Base-by-base conservation (phyloP, 2,329 filamentous ascomycete genomes). In the Colletotrichum agaves region DNA sequence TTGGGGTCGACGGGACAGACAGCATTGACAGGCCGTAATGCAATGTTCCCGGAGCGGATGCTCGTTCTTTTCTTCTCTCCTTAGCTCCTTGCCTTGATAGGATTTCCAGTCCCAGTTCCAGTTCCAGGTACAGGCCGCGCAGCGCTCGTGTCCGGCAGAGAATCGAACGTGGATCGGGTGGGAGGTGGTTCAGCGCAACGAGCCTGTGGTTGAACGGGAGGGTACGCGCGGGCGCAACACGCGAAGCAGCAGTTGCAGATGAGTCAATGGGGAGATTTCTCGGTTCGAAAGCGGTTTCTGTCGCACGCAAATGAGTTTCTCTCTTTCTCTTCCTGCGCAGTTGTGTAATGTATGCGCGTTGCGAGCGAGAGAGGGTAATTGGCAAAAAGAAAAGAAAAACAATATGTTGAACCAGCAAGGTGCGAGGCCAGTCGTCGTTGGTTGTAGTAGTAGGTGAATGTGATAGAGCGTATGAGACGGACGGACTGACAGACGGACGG, bases 1-100 rank as follows among this genome's bases (percentile, higher is more conserved):
- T 73, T 75, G 72, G 73, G 71, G 69, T 67, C 67, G 71, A 72
- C 70, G 67, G 68, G 70, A 47, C 71, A 71, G 71, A 72, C 71
- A 72, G 69, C 65, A 59, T 64, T 70, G 57, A 61, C 67, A 67
- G 31, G 23, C 31, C 58, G 53, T 37, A 53, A 56, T 47, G 63
- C 67, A 61, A 61, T 60, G 55, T 17, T 68, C 31, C 61, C 61
- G 53, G 61, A 55, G 62, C 41, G 56, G 47, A 66, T 50, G 61
- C 17, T 65, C 62, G 64, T 64, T 67, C 46, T 53, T 53, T 63
- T 41, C 53, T 59, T 43, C 47, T 59, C 61, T 56, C 31, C 44
- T 46, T 53, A 43, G 35, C 17, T 63, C 15, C 39, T 64, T 47
- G 60, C 37, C 64, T 46, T 63, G 53, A 31, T 64, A 46, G 46